Evolutionary conservation across 331 rosid species (phyloP).

Genomic region (Acacia pycnantha): DNA sequence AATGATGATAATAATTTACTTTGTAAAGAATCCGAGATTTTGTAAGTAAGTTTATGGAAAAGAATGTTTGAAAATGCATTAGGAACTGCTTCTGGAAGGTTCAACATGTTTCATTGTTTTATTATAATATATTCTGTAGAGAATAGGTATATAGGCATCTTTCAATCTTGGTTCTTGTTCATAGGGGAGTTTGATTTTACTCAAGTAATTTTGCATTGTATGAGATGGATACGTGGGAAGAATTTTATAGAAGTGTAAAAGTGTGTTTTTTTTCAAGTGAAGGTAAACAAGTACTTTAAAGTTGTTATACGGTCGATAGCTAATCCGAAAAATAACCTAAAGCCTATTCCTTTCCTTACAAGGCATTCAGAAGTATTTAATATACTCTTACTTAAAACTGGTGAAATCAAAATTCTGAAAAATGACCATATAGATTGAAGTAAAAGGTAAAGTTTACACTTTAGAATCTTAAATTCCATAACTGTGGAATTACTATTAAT

Average conservation of each 20-base stretch:
- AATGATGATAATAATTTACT: background rate
- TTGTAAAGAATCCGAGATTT: conserved; percentile 9
- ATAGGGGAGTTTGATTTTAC: background rate
- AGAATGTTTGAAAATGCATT: background rate
- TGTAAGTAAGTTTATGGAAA: conserved; percentile 28
- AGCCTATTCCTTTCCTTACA: background rate
- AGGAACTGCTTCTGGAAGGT: background rate
- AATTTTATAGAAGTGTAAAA: background rate
- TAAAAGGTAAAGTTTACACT: background rate
- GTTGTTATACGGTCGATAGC: background rate
- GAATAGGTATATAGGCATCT: background rate
- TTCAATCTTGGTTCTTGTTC: background rate
- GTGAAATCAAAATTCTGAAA: background rate
- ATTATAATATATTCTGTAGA: background rate
- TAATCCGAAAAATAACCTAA: background rate
- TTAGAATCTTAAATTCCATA: background rate
- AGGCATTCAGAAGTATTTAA: too few species aligned
- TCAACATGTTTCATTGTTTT: background rate
- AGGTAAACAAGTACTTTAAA: background rate
- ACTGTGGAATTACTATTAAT: background rate
- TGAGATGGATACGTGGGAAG: background rate
- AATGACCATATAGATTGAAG: background rate
- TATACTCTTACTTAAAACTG: too few species aligned
- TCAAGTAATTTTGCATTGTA: too few species aligned
- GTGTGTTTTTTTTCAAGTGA: background rate